These are phyloP conservation scores for Cucurbita moschata DNA, from an alignment of 306 rosid species.

Conservation along the genomic window DNA sequence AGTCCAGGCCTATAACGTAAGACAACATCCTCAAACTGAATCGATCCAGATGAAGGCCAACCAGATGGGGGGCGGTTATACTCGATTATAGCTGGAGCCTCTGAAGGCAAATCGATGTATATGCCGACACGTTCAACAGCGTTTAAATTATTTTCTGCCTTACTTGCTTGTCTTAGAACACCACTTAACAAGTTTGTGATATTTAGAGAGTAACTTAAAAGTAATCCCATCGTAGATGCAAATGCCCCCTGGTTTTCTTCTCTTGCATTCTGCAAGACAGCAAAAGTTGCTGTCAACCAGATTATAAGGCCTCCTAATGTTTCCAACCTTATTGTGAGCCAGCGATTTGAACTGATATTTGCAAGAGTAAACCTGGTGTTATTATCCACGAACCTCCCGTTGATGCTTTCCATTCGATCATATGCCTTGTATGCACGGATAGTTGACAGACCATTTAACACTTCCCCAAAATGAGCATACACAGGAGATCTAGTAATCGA, in stretches of 20 bases:
- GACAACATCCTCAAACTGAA: constrained; percentile 64
- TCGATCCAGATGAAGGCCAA: constrained; percentile 73
- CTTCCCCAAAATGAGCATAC: constrained; percentile 90
- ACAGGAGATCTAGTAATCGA: constrained; percentile 79
- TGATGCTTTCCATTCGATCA: constrained; percentile 57
- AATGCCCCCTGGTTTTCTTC: constrained; percentile 34
- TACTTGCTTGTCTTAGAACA: constrained; percentile 73
- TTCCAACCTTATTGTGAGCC: constrained; percentile 65
- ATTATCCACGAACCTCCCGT: constrained; percentile 73
- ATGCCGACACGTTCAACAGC: constrained; percentile 80
- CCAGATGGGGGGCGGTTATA: constrained; percentile 57
- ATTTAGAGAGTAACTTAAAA: constrained; percentile 68
- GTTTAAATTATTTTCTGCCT: constrained; percentile 72
- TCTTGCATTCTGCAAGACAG: constrained; percentile 62
- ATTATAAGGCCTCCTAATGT: constrained; percentile 78
- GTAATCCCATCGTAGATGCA: constrained; percentile 84
- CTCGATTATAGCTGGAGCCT: constrained; percentile 53
- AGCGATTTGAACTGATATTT: constrained; percentile 45
- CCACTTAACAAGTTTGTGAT: constrained; percentile 61
- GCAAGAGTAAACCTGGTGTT: constrained; percentile 60
- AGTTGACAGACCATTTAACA: constrained; percentile 63
- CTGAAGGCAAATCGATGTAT: constrained; percentile 55
- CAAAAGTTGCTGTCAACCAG: constrained; percentile 76
- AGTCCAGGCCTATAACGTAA: constrained; percentile 82
- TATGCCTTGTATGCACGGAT: constrained; percentile 75